Conservation (phyloP, 176 grass and related monocot species). For the Alopecurus myosuroides region DNA sequence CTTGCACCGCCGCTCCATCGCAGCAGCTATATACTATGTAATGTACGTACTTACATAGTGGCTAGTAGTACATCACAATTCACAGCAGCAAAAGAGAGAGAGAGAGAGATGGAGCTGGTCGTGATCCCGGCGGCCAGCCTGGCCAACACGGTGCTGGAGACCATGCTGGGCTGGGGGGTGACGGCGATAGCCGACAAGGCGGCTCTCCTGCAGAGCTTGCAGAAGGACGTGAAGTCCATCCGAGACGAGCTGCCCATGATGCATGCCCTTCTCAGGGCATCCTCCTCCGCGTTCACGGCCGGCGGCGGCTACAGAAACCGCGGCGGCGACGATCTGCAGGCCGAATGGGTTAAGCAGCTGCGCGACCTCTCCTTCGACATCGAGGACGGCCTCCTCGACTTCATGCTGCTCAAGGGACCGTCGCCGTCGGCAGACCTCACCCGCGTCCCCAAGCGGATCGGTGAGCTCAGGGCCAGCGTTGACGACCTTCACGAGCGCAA, state of each 20-base stretch:
- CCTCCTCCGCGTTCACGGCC: neutral
- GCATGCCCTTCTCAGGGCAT: neutral
- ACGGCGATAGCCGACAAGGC: neutral
- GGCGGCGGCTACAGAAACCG: neutral
- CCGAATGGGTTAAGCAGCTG: neutral
- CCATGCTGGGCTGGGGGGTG: neutral
- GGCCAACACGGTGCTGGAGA: neutral
- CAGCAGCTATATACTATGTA: too few species aligned
- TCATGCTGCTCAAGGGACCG: neutral
- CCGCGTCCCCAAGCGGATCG: neutral
- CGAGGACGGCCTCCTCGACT: neutral
- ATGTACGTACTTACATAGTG: neutral
- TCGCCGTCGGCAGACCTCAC: neutral
- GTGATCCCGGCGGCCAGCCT: neutral
- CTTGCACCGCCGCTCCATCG: too few species aligned
- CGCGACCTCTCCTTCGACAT: neutral
- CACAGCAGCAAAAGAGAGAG: too few species aligned
- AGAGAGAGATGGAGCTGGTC: neutral
- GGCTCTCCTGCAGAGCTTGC: neutral
- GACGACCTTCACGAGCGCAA: neutral
- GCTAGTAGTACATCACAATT: neutral
- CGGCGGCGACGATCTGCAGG: neutral
- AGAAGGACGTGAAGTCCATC: neutral
- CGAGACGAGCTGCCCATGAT: neutral
- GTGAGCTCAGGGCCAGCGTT: neutral